Evolutionary conservation across 257 asterid genomes (phyloP).

Genomic region (Mentha longifolia): DNA sequence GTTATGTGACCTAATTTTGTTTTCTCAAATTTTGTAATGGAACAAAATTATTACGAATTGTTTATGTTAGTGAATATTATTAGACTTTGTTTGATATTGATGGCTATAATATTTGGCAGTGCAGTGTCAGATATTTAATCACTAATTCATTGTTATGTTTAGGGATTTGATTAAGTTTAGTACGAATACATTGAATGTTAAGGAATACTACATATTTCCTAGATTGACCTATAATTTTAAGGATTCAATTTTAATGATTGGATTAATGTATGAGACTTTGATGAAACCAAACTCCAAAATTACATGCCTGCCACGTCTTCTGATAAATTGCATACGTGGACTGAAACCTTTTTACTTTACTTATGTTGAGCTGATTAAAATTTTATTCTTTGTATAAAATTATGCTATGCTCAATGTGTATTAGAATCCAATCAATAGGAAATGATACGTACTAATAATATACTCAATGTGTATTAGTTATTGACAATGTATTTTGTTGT

Average conservation of each 20-base stretch:
- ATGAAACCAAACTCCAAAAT: background rate
- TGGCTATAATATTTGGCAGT: no score
- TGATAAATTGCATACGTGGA: no score
- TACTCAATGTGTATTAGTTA: no score
- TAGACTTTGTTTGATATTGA: no score
- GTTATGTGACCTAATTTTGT: background rate
- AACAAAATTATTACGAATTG: background rate
- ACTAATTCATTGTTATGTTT: background rate
- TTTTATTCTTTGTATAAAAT: no score
- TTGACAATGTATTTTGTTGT: no score
- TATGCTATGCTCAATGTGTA: background rate
- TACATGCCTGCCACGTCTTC: background rate
- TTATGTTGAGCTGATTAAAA: no score
- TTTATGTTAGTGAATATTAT: no score
- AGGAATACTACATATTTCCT: no score
- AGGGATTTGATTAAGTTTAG: background rate
- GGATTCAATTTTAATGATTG: background rate
- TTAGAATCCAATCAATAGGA: background rate
- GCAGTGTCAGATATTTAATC: background rate
- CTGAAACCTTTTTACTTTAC: no score
- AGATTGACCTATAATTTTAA: background rate
- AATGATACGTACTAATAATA: no score
- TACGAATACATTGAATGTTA: background rate
- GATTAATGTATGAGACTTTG: background rate
- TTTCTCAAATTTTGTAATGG: background rate